A percentile compares a stretch with the other conserved stretches of the same genome.
These are phyloP conservation scores for Quercus tomentella DNA, from an alignment of 331 rosid genomes.

Conservation along the genomic window DNA sequence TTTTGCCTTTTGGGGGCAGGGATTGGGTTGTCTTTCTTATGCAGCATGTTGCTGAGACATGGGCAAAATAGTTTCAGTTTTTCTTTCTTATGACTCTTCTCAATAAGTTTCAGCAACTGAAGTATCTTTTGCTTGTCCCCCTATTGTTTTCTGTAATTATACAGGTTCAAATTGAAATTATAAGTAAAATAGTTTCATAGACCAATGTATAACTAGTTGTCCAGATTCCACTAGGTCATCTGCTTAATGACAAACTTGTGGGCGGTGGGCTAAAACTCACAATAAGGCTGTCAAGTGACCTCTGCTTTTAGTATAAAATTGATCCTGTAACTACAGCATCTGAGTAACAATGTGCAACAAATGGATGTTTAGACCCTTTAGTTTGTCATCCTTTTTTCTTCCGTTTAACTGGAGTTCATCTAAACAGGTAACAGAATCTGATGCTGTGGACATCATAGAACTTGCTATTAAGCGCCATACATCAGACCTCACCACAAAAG, in stretches of 20 bases:
- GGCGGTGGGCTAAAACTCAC: not conserved
- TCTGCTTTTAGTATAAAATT: not conserved
- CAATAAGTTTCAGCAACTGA: not conserved
- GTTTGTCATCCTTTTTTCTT: not conserved
- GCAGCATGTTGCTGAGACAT: not conserved
- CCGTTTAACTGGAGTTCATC: not conserved
- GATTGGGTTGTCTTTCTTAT: not conserved
- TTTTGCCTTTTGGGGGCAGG: not conserved
- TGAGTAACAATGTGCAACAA: not conserved
- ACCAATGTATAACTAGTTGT: not conserved
- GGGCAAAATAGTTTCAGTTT: not conserved
- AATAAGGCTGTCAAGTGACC: not conserved
- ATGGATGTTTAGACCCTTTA: not conserved
- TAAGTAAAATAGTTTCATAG: not conserved
- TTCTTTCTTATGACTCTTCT: not conserved
- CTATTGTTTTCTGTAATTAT: not conserved
- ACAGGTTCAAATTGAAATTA: not conserved
- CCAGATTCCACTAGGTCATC: not conserved
- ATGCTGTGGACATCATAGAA: constrained; percentile 78
- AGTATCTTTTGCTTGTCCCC: not conserved
- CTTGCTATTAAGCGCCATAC: constrained; percentile 63
- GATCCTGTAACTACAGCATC: not conserved
- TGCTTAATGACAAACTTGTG: not conserved
- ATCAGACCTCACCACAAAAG: constrained; percentile 78
- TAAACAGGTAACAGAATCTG: constrained; percentile 84